Conservation (phyloP, 805 yeast species). For the Henningerozyma blattae region DNA sequence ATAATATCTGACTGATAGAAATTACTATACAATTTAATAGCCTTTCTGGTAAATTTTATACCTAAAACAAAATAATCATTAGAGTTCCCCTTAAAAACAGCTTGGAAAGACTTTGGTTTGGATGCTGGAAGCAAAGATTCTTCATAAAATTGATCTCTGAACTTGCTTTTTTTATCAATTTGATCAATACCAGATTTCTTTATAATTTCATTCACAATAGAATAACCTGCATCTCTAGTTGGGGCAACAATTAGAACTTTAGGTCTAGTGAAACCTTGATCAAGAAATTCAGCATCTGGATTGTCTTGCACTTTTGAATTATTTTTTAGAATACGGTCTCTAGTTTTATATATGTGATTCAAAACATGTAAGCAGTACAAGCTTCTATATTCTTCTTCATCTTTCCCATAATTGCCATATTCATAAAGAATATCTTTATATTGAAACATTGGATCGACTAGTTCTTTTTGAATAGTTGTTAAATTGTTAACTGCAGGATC, state of each 20-base stretch:
- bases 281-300: constrained; percentile 55
- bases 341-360: constrained; percentile 77
- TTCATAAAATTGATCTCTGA: constrained; percentile 55
- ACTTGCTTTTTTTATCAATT: constrained; percentile 70
- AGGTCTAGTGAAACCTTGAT: constrained; percentile 94
- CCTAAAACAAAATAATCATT: constrained; percentile 89
- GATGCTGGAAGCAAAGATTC: constrained; percentile 32
- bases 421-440: constrained; percentile 66
- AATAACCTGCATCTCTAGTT: constrained; percentile 66
- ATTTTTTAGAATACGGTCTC: constrained; percentile 75
- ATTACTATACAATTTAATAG: constrained; percentile 71
- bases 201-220: constrained; percentile 51
- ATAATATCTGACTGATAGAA: constrained; percentile 79
- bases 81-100: constrained; percentile 75
- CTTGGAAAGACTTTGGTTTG: constrained; percentile 77
- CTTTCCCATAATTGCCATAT: constrained; percentile 34
- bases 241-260: constrained; percentile 76
- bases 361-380: constrained; percentile 59
- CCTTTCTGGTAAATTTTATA: constrained; percentile 78
- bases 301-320: constrained; percentile 41
- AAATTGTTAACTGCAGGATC: constrained; percentile 18
- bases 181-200: constrained; percentile 56
- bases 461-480: constrained; percentile 34
- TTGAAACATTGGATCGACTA: constrained; percentile 55
- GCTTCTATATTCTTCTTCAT: constrained; percentile 42